Base-by-base conservation (phyloP, 768 basidiomycete genomes). In the Pulveroboletus sp. region DNA sequence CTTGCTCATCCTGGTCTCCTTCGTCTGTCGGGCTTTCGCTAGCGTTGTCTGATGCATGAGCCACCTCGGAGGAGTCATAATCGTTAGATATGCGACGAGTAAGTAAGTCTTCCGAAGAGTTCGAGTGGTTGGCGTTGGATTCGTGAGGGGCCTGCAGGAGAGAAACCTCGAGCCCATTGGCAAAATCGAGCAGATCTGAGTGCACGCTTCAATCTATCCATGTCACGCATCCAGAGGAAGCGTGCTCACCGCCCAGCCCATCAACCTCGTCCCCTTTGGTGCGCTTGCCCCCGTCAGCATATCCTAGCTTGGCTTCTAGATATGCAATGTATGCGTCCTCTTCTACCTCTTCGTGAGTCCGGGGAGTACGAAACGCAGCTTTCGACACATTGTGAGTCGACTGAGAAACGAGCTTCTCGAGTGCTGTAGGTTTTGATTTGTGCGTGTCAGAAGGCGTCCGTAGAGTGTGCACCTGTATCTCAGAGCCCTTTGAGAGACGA, bases 311-410 rank as follows among this genome's bases (percentile, higher is more conserved):
- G 0, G 77, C 72, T 65, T 97, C 94, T 11, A 97, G 70, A 68
- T 87, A 84, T 0, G 82, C 77, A 37, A 97, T 97, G 61, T 94
- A 91, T 0, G 78, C 76, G 59, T 94, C 93, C 57, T 98, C 94
- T 29, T 86, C 77, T 25, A 74, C 68, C 51, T 90, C 79, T 48
- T 70, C 68, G 27, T 63, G 71, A 6, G 67, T 66, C 21, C 66
- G 71, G 21, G 69, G 56, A 2, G 46, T 21, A 3, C 48, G 62
- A 0, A 43, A 40, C 9, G 47, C 40, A 0, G 33, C 34, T 25
- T 49, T 39, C 0, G 45, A 29, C 10, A 43, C 36, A 43, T 44
- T 47, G 36, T 55, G 45, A 1, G 44, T 43, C 33, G 64, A 49
- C 25, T 57, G 59, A 5, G 49, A 55, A 1, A 49, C 62, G 19